Percentiles rank a stretch among this genome's conserved stretches.
Evolutionary conservation across 2,329 filamentous ascomycete species (phyloP).

Genomic region (Pleurostoma richardsiae): DNA sequence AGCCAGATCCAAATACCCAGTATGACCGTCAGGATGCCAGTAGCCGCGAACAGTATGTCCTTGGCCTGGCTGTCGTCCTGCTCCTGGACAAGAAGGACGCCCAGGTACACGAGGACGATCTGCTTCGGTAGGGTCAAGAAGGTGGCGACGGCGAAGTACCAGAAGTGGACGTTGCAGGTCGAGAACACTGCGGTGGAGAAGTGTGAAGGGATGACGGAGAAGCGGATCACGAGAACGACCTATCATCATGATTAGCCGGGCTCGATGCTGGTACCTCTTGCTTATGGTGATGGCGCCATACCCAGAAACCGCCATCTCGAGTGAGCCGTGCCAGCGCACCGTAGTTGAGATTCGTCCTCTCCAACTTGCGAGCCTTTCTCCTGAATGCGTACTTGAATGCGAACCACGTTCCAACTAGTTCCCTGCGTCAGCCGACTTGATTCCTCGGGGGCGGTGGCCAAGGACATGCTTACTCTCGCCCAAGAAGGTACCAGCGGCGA

Average conservation of each 20-base stretch:
- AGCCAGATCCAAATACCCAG: constrained; percentile 28
- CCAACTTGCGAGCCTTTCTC: constrained; percentile 27
- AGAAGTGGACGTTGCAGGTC: constrained; percentile 34
- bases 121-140: constrained; percentile 35
- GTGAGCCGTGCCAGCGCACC: constrained; percentile 31
- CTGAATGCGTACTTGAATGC: constrained; percentile 31
- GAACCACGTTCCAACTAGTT: constrained; percentile 31
- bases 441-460: not conserved
- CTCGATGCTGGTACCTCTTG: too few relatives aligned
- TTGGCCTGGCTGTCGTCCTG: constrained; percentile 20
- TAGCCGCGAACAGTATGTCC: constrained; percentile 25
- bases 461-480: constrained; percentile 24
- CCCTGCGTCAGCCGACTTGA: not conserved
- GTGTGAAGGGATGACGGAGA: constrained; percentile 33
- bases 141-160: constrained; percentile 31
- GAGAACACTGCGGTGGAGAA: constrained; percentile 37
- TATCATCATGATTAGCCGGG: constrained; percentile 7
- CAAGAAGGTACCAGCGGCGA: constrained; percentile 32
- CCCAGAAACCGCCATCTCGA: constrained; percentile 33
- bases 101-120: constrained; percentile 34
- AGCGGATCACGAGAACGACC: constrained; percentile 33
- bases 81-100: constrained; percentile 25
- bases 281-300: constrained; percentile 8
- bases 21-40: constrained; percentile 25
- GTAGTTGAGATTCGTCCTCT: constrained; percentile 33